Evolutionary conservation across 192 early-diverging fungal species (phyloP), one percentile per base, ranked within the genome.

Genomic region (Rhizophagus prolifer): DNA sequence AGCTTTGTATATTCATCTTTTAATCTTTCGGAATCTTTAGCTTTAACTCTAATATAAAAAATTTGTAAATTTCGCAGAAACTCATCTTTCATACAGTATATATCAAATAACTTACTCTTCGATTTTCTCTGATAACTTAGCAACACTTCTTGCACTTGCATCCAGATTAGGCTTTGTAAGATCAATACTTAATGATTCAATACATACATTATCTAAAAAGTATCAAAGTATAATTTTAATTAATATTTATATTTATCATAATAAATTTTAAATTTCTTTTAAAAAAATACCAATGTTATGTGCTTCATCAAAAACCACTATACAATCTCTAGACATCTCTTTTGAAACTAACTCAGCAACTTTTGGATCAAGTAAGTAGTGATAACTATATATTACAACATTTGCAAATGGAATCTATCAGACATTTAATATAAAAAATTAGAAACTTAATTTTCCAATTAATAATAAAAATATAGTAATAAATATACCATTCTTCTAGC

Each of bases 271-370:
- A n/a, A 63, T 76, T n/a, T 23, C 23, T 38, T 36, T 14, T 67
- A 67, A 41, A 67, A 67, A 34, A 36, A 25, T 36, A 95, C 94
- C 97, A 74, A 99, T 98, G 80, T 99, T 98, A 86, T 99, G 97
- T 1, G 98, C 98, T 81, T 99, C 98, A 84, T 99, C 98, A 86
- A 99, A 99, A 0, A 99, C 93, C n/a, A 99, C 93, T 66, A 99
- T 98, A 47, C 92, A 91, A 64, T 98, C 94, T 81, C 92, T 94
- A 44, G 94, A 92, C 66, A 99, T 77, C 79, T 98, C 97, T 82
- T 93, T 95, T 6, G 96, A 98, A 38, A 99, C 95, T 68, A 98
- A 79, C 54, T 98, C 97, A 8, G 98, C 98, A 2, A 99, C 97
- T 84, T 99, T 99, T 25, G 98, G 98, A 82, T 99, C 98, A n/a